Percentiles rank a stretch among this genome's conserved stretches.
Evolutionary conservation across 2,329 filamentous ascomycete species (phyloP).

Genomic region (Alternaria hordeiaustralica): DNA sequence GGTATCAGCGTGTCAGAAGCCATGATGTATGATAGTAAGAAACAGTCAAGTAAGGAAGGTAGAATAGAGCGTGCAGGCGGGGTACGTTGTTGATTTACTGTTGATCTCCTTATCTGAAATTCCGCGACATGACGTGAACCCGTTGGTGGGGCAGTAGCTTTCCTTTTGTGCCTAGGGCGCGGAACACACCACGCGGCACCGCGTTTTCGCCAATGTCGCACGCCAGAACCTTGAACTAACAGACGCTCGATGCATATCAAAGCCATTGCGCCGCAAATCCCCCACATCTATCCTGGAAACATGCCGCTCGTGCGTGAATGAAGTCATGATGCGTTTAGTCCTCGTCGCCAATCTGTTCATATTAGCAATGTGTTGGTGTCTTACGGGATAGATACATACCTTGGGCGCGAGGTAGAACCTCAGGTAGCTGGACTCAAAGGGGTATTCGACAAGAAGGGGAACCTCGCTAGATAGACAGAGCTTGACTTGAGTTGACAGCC

Average conservation of each 20-base stretch:
- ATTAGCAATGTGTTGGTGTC: conserved; percentile 43
- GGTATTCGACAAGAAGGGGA: conserved; percentile 93
- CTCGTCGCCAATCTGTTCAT: conserved; percentile 70
- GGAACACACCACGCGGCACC: conserved; percentile 22
- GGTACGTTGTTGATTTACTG: conserved; percentile 25
- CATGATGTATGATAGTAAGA: conserved; percentile 25
- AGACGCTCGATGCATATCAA: conserved; percentile 36
- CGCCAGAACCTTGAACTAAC: conserved; percentile 22
- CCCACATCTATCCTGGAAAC: conserved; percentile 34
- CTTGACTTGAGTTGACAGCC: conserved; percentile 80
- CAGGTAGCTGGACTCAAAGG: conserved; percentile 84
- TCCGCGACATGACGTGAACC: conserved; percentile 42
- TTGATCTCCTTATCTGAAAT: conserved; percentile 45
- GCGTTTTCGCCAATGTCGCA: conserved; percentile 27
- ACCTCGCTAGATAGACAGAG: conserved; percentile 96
- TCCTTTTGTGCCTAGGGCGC: conserved; percentile 27
- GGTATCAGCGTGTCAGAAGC: conserved; percentile 56
- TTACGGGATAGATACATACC: conserved; percentile 60
- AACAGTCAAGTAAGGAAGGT: not conserved
- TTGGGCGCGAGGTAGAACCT: conserved; percentile 98
- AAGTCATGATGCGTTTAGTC: conserved; percentile 53
- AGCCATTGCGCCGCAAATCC: conserved; percentile 32
- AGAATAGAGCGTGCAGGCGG: conserved; percentile 1
- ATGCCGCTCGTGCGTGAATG: conserved; percentile 31
- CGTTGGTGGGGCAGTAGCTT: conserved; percentile 35